Conservation (phyloP, 2,329 filamentous ascomycete genomes). For the Aspergillus thermomutatus region DNA sequence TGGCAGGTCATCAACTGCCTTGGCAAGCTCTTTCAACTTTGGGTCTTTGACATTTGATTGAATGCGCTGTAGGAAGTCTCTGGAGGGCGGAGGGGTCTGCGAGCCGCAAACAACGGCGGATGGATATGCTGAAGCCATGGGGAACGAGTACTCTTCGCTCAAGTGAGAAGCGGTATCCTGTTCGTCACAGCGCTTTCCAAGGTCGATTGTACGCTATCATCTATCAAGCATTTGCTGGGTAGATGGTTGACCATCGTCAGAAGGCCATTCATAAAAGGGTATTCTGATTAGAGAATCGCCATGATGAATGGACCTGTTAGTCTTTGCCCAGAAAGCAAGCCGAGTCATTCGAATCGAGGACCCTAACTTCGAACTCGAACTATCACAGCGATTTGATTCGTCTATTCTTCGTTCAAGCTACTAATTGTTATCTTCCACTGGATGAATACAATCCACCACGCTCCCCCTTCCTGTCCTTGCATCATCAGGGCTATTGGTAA, state of each 20-base stretch:
- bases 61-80: not conserved
- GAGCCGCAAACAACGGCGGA: conserved; percentile 1
- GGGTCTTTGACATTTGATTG: not conserved
- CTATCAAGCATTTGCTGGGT: not conserved
- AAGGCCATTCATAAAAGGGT: not conserved
- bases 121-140: not conserved
- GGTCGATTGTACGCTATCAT: not conserved
- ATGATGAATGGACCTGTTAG: too few species aligned
- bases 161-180: not conserved
- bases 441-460: not conserved
- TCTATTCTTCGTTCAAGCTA: not conserved
- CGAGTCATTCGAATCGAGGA: not conserved
- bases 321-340: too few species aligned
- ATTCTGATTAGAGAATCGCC: too few species aligned
- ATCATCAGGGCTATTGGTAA: not conserved
- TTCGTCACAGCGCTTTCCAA: not conserved
- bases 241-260: not conserved
- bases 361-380: not conserved
- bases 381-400: not conserved
- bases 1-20: not conserved
- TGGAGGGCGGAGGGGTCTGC: not conserved
- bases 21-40: not conserved
- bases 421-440: not conserved
- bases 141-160: not conserved
- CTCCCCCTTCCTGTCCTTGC: not conserved